Percentiles rank a stretch among this genome's conserved stretches.
Conservation (phyloP, 208 protist species). For the Phytomonas francai region DNA sequence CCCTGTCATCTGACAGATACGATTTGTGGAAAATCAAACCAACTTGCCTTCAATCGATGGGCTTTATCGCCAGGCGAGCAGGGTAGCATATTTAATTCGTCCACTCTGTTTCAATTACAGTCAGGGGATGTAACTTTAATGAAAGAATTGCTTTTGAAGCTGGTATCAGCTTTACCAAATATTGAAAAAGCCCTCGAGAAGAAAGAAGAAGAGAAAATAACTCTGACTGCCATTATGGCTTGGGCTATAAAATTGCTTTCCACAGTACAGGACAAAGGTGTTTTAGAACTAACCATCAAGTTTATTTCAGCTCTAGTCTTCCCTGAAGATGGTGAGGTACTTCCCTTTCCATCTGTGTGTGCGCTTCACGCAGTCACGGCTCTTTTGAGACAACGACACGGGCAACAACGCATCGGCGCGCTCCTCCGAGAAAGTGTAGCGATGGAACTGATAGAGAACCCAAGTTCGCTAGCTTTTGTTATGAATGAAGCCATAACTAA, state of each 20-base stretch:
- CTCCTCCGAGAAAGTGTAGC: constrained; percentile 72
- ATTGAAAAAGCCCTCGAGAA: not conserved
- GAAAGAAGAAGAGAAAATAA: not conserved
- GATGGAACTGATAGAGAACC: constrained; percentile 64
- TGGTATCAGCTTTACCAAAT: not conserved
- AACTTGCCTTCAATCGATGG: not conserved
- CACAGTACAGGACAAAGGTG: not conserved
- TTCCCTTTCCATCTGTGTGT: constrained; percentile 73
- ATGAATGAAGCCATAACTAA: constrained; percentile 54
- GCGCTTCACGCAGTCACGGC: constrained; percentile 23
- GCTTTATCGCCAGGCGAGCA: not conserved
- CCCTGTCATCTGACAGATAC: constrained; percentile 8
- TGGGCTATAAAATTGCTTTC: constrained; percentile 1
- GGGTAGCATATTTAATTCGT: constrained; percentile 8
- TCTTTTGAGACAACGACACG: constrained; percentile 30
- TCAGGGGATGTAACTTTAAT: constrained; percentile 4
- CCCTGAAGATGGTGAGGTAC: constrained; percentile 51
- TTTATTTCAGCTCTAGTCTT: constrained; percentile 53
- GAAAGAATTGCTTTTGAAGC: not conserved
- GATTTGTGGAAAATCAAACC: not conserved
- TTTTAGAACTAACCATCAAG: constrained; percentile 26
- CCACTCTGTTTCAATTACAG: constrained; percentile 11
- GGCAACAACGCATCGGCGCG: constrained; percentile 43
- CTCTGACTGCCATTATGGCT: not conserved
- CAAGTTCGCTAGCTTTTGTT: constrained; percentile 52